A percentile compares a stretch with the other conserved stretches of the same genome.
Conservation (phyloP, 176 grass and related monocot genomes). For the Elymus sibiricus region DNA sequence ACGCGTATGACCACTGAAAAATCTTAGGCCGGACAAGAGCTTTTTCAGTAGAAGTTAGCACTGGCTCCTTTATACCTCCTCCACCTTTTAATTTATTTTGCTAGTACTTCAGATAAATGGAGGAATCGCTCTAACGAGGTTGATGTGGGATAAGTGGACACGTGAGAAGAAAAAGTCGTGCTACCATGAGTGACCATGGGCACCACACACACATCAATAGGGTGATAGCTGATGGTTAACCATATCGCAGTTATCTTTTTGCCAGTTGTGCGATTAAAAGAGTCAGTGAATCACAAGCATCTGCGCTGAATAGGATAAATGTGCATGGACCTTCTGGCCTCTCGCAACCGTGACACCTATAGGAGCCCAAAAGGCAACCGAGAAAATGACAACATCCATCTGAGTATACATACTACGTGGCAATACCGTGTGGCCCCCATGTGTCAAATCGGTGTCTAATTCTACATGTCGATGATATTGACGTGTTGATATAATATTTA, state of each 20-base stretch:
- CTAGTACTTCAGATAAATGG: conserved; percentile 25
- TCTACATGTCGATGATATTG: neutral
- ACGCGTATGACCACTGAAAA: conserved; percentile 21
- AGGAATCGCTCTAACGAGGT: conserved; percentile 32
- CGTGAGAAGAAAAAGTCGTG: neutral
- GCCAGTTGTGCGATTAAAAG: neutral
- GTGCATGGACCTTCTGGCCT: neutral
- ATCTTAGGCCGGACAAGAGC: neutral
- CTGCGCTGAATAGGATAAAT: conserved; percentile 34
- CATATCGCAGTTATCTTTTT: conserved; percentile 10
- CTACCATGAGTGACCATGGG: neutral
- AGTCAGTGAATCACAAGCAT: neutral
- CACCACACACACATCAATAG: neutral
- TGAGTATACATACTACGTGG: neutral
- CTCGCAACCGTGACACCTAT: conserved; percentile 2
- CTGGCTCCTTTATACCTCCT: neutral
- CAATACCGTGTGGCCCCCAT: neutral
- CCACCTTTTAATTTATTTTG: neutral
- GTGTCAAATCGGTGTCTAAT: conserved; percentile 14
- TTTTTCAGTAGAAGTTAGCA: neutral
- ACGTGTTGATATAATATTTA: neutral
- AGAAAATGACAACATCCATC: neutral
- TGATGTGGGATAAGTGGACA: conserved; percentile 18
- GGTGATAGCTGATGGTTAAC: conserved; percentile 34
- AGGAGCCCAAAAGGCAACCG: conserved; percentile 11